phyloP scores from a whole-genome alignment of 2,329 filamentous ascomycete genomes.

The Zymoseptoria tritici region DNA sequence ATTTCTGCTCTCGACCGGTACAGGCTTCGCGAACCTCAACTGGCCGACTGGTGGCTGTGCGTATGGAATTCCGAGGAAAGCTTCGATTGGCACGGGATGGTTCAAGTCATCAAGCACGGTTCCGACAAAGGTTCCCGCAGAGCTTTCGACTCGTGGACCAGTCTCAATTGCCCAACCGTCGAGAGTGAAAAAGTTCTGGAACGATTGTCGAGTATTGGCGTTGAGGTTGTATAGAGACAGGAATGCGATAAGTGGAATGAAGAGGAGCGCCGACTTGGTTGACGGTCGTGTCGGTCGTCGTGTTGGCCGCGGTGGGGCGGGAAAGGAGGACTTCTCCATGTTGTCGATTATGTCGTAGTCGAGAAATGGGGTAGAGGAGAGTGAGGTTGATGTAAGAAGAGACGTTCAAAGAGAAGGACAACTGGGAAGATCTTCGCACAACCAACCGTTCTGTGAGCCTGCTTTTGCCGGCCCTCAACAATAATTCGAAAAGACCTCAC shows the following conservation, averaged over 20 bases:
- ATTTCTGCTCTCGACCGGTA: conserved; percentile 33
- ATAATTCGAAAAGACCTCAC: not conserved
- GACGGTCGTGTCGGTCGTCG: conserved; percentile 1
- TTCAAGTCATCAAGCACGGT: conserved; percentile 13
- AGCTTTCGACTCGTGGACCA: conserved; percentile 9
- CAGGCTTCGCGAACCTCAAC: conserved; percentile 47
- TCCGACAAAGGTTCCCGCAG: conserved; percentile 19
- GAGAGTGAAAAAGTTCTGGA: conserved; percentile 15
- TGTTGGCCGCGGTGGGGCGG: not conserved
- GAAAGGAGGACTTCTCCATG: conserved; percentile 1
- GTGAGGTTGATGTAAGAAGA: not conserved
- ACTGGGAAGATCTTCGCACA: not conserved
- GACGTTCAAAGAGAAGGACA: not conserved
- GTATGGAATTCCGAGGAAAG: conserved; percentile 39
- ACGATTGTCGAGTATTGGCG: conserved; percentile 10
- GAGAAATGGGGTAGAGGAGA: not conserved
- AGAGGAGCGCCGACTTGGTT: conserved; percentile 7
- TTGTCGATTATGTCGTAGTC: not conserved
- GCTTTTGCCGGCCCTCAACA: not conserved
- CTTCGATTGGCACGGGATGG: conserved; percentile 20
- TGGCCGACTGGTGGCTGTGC: conserved; percentile 40
- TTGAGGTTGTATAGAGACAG: conserved; percentile 15
- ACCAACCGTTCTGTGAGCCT: not conserved
- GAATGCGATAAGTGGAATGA: conserved; percentile 15
- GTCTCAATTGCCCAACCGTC: conserved; percentile 12